Base-by-base conservation (phyloP, 2,329 filamentous ascomycete genomes). In the Nemania abortiva region DNA sequence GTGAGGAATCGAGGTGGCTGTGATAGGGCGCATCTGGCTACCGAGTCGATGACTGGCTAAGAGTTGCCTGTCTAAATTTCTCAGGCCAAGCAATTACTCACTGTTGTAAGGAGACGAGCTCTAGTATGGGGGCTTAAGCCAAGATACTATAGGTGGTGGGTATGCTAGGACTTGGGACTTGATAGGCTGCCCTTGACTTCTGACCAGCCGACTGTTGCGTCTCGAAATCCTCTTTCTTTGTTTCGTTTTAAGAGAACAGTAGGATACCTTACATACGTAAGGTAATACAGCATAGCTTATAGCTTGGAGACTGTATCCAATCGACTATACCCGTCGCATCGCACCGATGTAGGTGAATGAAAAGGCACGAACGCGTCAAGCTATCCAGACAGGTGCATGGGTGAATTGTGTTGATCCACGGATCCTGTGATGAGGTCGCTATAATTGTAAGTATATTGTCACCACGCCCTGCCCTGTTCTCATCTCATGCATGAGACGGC, bases 321-420 rank as follows among this genome's bases (percentile, higher is more conserved):
- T 59, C 15, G 29, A 24, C 49, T 60, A 54, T 42, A 60, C 20
- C n/a, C 4, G 29, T 58, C 58, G 31, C 27, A 49, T 34, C 42
- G 54, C 59, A 45, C 42, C 18, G 37, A 59, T 65, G 61, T 45
- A 57, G 42, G 39, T 72, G 68, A 70, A 70, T 59, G 66, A 71
- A 69, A 65, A 73, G 69, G 69, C 71, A 73, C 61, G 57, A 24
- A 69, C 70, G 57, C 74, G 72, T 69, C 71, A 73, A 45, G 31
- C 39, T 27, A 29, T 9, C n/a, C n/a, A 15, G 42, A n/a, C 20
- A 52, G 29, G 47, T 58, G 10, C 52, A 34, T 53, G 22, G 27
- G 20, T 65, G 42, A 37, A 31, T 55, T 56, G 24, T 57, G 59
- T 64, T 61, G 56, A 22, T n/a, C 24, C 42, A 34, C 15, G 13